Evolutionary conservation across 306 rosid genomes (phyloP).

Genomic region (Casuarina cunninghamiana): DNA sequence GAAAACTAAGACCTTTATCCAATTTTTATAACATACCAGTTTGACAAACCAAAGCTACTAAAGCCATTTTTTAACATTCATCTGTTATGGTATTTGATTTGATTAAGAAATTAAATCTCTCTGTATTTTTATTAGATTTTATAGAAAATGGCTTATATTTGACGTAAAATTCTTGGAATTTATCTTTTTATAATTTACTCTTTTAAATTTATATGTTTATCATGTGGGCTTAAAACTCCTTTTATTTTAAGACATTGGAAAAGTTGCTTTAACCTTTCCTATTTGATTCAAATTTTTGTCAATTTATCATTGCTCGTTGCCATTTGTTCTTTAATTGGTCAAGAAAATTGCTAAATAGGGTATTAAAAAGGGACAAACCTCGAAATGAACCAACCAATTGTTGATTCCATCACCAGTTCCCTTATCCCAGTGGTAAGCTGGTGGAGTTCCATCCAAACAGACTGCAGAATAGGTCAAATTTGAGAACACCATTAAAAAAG

Average conservation of each 20-base stretch:
- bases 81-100: neutral
- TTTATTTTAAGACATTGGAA: neutral
- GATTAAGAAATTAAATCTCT: too few relatives aligned
- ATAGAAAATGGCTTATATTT: too few relatives aligned
- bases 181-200: too few relatives aligned
- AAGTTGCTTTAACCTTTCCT: neutral
- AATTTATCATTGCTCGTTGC: neutral
- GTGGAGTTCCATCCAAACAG: conserved; percentile 95
- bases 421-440: conserved; percentile 80
- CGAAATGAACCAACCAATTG: conserved; percentile 78
- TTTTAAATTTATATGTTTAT: too few relatives aligned
- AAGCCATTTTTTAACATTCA: neutral
- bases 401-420: conserved; percentile 81
- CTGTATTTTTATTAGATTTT: too few relatives aligned
- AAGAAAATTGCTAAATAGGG: neutral
- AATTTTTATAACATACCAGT: neutral
- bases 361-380: conserved; percentile 58
- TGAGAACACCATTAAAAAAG: conserved; percentile 8
- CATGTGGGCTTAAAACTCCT: too few relatives aligned
- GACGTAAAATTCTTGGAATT: neutral
- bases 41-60: neutral
- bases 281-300: neutral
- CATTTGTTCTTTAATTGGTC: conserved; percentile 13
- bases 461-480: conserved; percentile 48
- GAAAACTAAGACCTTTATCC: neutral